Evolutionary conservation across 2,329 filamentous ascomycete species (phyloP).

Genomic region (Calonectria henricotiae): DNA sequence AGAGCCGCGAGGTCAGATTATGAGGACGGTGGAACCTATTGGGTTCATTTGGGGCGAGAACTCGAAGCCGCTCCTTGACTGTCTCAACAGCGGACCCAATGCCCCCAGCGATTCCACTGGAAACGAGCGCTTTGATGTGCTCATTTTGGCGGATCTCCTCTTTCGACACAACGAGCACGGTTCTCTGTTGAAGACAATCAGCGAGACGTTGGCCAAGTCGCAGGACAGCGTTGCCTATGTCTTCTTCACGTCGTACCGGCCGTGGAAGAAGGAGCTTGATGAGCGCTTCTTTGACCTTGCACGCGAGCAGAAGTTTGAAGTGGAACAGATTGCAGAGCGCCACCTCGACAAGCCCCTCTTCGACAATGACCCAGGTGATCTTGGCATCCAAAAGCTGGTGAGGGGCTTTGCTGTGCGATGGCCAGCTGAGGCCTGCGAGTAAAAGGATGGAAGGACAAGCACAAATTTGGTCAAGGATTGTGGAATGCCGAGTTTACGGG

Average conservation of each 20-base stretch:
- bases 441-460: conserved; percentile 14
- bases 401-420: conserved; percentile 84
- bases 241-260: conserved; percentile 95
- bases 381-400: conserved; percentile 85
- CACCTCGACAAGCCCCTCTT: conserved; percentile 91
- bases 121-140: conserved; percentile 77
- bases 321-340: conserved; percentile 86
- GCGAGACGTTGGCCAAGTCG: conserved; percentile 74
- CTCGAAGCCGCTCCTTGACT: conserved; percentile 70
- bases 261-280: conserved; percentile 90
- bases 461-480: conserved; percentile 24
- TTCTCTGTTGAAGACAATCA: conserved; percentile 82
- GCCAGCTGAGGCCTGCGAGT: conserved; percentile 62
- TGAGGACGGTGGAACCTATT: conserved; percentile 68
- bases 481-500: conserved; percentile 12
- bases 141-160: conserved; percentile 90
- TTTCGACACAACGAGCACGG: conserved; percentile 93
- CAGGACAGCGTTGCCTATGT: conserved; percentile 79
- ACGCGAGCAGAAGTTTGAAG: conserved; percentile 78
- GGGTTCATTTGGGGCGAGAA: conserved; percentile 90
- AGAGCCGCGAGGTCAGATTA: conserved; percentile 53
- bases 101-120: conserved; percentile 37
- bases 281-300: conserved; percentile 89
- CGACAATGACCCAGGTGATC: conserved; percentile 88
- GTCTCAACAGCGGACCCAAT: conserved; percentile 63